Conservation (phyloP, 2,329 filamentous ascomycete genomes). For the Leptosphaerulina australis region DNA sequence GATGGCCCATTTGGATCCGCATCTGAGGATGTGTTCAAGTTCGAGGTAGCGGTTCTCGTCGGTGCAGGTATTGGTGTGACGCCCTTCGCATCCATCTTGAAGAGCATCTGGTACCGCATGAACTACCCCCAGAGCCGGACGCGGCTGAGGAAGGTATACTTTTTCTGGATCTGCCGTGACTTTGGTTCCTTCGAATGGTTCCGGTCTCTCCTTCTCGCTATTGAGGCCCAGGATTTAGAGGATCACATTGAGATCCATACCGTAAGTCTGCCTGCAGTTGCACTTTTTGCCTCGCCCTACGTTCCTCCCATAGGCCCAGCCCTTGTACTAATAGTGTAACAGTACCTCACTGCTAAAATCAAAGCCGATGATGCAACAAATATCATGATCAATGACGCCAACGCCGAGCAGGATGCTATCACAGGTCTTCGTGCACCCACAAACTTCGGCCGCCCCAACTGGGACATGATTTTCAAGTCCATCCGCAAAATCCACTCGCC, state of each 20-base stretch:
- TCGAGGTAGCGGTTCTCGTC: constrained; percentile 58
- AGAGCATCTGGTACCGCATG: constrained; percentile 93
- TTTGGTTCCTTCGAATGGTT: constrained; percentile 92
- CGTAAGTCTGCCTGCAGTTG: too few relatives aligned
- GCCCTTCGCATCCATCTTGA: constrained; percentile 62
- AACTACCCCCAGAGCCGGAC: constrained; percentile 84
- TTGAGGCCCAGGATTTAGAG: constrained; percentile 83
- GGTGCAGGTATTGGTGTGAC: constrained; percentile 60
- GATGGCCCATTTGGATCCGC: constrained; percentile 86
- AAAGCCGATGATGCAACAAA: constrained; percentile 85
- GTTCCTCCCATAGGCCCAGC: not conserved
- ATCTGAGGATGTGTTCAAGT: constrained; percentile 84
- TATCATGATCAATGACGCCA: constrained; percentile 91
- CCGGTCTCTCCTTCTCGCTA: constrained; percentile 79
- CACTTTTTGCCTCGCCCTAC: too few relatives aligned
- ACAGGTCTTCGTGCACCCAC: constrained; percentile 81
- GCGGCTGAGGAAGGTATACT: constrained; percentile 82
- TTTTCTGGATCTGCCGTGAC: constrained; percentile 91
- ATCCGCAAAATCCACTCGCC: constrained; percentile 71
- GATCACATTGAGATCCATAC: constrained; percentile 88
- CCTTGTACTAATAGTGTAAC: constrained; percentile 19
- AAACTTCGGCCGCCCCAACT: constrained; percentile 85
- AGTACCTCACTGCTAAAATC: constrained; percentile 85
- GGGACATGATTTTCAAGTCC: constrained; percentile 87
- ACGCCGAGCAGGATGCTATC: constrained; percentile 82